Evolutionary conservation across 83 land plant species (phyloP).

Genomic region (Thuja plicata): DNA sequence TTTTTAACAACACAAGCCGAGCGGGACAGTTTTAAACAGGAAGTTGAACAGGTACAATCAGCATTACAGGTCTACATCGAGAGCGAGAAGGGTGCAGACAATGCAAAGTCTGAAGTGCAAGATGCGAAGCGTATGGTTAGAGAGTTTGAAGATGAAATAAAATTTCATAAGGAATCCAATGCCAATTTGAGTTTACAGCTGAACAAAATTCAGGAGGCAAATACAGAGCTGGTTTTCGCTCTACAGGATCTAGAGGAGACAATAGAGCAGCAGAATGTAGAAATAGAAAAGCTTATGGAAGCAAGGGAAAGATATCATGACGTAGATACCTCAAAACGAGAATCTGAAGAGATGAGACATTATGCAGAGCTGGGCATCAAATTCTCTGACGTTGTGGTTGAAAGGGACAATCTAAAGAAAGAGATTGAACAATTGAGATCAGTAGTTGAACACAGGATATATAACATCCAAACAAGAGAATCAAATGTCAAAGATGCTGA

Average conservation of each 20-base stretch:
- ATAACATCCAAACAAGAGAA: constrained; percentile 6
- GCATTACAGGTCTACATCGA: constrained; percentile 29
- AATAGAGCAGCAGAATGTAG: constrained; percentile 47
- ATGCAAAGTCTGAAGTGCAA: constrained; percentile 28
- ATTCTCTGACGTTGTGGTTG: constrained; percentile 7
- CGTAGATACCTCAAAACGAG: background rate
- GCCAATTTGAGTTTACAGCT: constrained; percentile 47
- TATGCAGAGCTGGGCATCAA: background rate
- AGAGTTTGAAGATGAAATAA: constrained; percentile 56
- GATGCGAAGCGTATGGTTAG: constrained; percentile 29
- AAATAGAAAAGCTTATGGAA: constrained; percentile 43
- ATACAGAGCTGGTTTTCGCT: constrained; percentile 61
- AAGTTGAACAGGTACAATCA: constrained; percentile 48
- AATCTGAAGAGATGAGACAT: background rate
- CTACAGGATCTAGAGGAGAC: constrained; percentile 69
- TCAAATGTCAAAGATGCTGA: constrained; percentile 12
- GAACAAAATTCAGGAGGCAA: constrained; percentile 57
- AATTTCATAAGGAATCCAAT: constrained; percentile 54
- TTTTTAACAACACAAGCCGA: constrained; percentile 54
- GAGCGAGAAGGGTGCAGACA: constrained; percentile 22
- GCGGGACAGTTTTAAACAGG: constrained; percentile 63
- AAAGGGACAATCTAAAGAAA: constrained; percentile 3
- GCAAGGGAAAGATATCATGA: constrained; percentile 5
- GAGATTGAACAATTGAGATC: constrained; percentile 7
- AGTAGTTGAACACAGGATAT: background rate